Evolutionary conservation across 2,329 filamentous ascomycete species (phyloP), one percentile per base, ranked within the genome.

Genomic region (Fragosphaeria purpurea): DNA sequence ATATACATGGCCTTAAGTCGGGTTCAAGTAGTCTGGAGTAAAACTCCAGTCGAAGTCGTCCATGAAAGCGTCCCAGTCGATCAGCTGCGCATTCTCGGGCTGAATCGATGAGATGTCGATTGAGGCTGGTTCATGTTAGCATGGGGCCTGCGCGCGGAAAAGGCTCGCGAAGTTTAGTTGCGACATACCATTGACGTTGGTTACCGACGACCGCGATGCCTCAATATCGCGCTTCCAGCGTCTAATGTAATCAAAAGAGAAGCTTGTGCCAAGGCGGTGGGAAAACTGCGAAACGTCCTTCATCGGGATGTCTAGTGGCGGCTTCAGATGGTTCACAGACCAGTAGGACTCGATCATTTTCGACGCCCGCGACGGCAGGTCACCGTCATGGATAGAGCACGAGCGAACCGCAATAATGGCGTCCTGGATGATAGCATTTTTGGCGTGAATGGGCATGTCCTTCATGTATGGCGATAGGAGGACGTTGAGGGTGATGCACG

Each of bases 61-160:
- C 65, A 75, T 69, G 35, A 75, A 68, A 50, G 72, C 68, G 53
- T 70, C 67, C 72, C 72, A 75, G 59, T 76, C 73, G 41, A 75
- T 65, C 43, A 72, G 67, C 47, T 72, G 68, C 34, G 73, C 48
- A 13, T 48, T 54, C 3, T 57, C 57, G 1, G 55, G 44, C 39
- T 53, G 53, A 1, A 57, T 50, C 6, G 54, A 10, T 2, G 51
- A 41, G 5, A 57, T n/a, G 31, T 57, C 56, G 11, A 56, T 47
- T 1, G 55, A 32, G 2, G 54, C 41, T 4, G 47, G 41, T 38
- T 30, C 10, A 11, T n/a, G 32, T 43, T 22, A 47, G 37, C 30
- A 37, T 31, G 10, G 5, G 22, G 4, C n/a, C n/a, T n/a, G 22
- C n/a, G 1, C 12, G 9, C 33, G 7, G 7, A 44, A 6, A 44